Evolutionary conservation across 2,329 filamentous ascomycete genomes (phyloP), one percentile per base, ranked within the genome.

Genomic region (Coniochaeta ligniaria): DNA sequence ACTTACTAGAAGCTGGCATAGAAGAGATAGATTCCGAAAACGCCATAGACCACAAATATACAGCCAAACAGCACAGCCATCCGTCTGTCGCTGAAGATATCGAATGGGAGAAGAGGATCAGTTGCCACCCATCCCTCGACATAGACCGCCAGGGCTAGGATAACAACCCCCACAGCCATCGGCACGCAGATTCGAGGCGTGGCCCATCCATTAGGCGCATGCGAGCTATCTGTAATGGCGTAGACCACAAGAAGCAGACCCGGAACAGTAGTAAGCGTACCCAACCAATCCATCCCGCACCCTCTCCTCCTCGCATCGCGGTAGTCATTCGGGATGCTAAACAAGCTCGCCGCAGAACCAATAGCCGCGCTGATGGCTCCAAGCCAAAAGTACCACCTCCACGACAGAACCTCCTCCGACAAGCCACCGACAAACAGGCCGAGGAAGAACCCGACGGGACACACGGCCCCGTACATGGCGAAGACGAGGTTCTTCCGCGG

Each of bases 161-260:
- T 72, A 0, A 90, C 60, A 6, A 81, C 73, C 0, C 90, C 90
- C 1, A 89, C 43, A 3, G 86, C 74, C 55, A 94, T 82, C 0
- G 85, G 84, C 11, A 86, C 76, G 45, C 83, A 83, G 41, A 94
- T 86, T 65, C 92, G 91, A 1, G 88, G 87, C 0, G 87, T 91
- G n/a, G 73, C 76, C 89, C 90, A 94, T 1, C 87, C 84, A 2
- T 85, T 70, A 0, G 86, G 82, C 0, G 88, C 88, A 70, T 91
- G 85, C 0, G 86, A 83, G 8, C 86, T 87, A 56, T 91, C 87
- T 0, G 90, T 92, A 58, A 95, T 82, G 0, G 90, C 88, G 66
- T 87, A 94, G 0, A 92, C 87, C 64, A 91, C 78, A 28, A 95
- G 78, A 1, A 89, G 78, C 14, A 55, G 28, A 22, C 52, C 52